phyloP scores from a whole-genome alignment of 345 rosid genomes.

The Populus alba region DNA sequence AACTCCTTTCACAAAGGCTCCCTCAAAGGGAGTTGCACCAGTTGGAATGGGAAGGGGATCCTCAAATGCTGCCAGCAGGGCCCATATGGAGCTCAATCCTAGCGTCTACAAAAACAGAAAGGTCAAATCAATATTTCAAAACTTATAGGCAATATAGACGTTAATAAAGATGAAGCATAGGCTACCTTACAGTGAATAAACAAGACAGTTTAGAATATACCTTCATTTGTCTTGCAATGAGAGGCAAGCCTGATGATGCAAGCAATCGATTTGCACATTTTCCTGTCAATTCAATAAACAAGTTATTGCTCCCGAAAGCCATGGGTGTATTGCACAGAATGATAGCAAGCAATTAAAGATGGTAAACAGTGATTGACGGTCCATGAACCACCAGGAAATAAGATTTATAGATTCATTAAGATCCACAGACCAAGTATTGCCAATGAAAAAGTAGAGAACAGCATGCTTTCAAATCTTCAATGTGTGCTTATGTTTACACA shows the following conservation, averaged over 20 bases:
- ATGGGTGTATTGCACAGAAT: too few relatives aligned
- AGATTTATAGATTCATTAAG: too few relatives aligned
- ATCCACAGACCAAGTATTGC: too few relatives aligned
- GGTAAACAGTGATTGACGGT: too few relatives aligned
- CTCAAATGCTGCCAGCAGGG: conserved; percentile 88
- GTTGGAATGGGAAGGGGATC: conserved; percentile 63
- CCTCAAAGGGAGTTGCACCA: conserved; percentile 51
- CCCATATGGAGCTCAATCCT: conserved; percentile 84
- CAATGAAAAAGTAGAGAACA: too few relatives aligned
- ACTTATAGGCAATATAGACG: neutral
- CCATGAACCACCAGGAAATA: too few relatives aligned
- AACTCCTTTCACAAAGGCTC: conserved; percentile 83
- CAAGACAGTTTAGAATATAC: conserved; percentile 24
- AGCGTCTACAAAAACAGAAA: conserved; percentile 42
- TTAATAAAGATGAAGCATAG: neutral
- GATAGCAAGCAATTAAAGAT: too few relatives aligned
- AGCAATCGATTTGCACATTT: conserved; percentile 94
- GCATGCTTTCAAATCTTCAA: too few relatives aligned
- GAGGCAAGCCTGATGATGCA: conserved; percentile 77
- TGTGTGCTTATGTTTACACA: too few relatives aligned
- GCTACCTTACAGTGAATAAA: conserved; percentile 5
- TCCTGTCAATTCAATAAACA: conserved; percentile 42
- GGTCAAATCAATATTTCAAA: neutral
- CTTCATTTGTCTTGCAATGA: conserved; percentile 92
- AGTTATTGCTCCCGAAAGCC: neutral